A percentile compares a stretch with the other conserved stretches of the same genome.
Conservation (phyloP, 2,329 filamentous ascomycete species). For the Hypoxylon sp. region DNA sequence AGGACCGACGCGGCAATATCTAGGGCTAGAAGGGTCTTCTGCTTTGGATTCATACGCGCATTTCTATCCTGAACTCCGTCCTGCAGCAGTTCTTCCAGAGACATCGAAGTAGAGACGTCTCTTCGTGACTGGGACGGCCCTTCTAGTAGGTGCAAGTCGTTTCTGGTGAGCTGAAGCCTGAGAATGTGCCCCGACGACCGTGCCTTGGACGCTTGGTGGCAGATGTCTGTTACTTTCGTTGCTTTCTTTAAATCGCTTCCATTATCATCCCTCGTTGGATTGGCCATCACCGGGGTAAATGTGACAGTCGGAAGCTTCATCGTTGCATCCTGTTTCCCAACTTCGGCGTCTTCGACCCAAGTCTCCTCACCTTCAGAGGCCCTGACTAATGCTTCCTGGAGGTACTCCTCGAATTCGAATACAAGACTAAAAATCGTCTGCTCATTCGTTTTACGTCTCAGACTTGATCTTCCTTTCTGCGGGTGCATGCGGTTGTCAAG, state of each 20-base stretch:
- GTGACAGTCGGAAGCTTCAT: not conserved
- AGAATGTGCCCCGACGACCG: constrained; percentile 4
- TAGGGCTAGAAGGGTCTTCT: not conserved
- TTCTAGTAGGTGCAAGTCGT: constrained; percentile 3
- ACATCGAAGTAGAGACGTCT: not conserved
- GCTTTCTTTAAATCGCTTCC: not conserved
- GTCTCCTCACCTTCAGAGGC: not conserved
- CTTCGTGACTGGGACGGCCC: not conserved
- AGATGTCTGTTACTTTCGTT: not conserved
- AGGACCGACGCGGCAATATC: constrained; percentile 15
- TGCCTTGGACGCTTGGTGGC: not conserved
- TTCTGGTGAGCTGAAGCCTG: constrained; percentile 4
- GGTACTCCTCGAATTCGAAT: not conserved
- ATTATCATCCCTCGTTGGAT: not conserved
- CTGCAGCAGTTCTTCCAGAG: not conserved
- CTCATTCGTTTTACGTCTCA: not conserved
- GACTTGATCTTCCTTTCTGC: not conserved
- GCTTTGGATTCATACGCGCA: not conserved
- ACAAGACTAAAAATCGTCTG: not conserved
- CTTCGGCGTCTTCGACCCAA: not conserved
- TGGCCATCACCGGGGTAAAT: not conserved
- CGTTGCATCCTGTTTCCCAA: not conserved
- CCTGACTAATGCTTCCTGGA: not conserved
- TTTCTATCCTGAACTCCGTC: not conserved
- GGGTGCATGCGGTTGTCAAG: not conserved